Evolutionary conservation across 2,329 filamentous ascomycete genomes (phyloP).

Genomic region (Dothiorella sarmentorum): DNA sequence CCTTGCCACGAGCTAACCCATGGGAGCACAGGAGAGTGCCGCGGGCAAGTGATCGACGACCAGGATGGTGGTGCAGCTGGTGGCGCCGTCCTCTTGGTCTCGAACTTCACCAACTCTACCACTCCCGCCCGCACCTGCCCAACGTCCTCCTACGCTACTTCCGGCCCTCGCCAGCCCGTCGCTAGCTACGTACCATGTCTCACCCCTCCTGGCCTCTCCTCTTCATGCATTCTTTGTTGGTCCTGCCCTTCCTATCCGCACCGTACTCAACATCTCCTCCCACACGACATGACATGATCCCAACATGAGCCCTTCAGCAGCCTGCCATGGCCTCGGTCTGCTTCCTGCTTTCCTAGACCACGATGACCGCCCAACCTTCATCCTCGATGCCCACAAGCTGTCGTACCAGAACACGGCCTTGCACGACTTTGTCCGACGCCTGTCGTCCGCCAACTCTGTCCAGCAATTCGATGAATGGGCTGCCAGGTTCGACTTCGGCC

Average conservation of each 20-base stretch:
- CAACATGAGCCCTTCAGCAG: too few relatives aligned
- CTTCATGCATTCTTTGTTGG: not conserved
- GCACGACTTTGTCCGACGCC: not conserved
- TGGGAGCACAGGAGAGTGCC: too few relatives aligned
- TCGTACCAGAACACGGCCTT: constrained; percentile 6
- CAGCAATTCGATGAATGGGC: not conserved
- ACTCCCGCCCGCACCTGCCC: not conserved
- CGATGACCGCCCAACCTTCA: constrained; percentile 11
- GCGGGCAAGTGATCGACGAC: not conserved
- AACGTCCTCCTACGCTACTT: not conserved
- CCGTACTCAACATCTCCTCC: not conserved
- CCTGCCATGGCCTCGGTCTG: not conserved
- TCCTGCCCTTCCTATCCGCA: not conserved
- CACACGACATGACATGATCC: not conserved
- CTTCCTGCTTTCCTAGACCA: constrained; percentile 9
- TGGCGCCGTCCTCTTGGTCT: too few relatives aligned
- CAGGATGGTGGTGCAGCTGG: not conserved
- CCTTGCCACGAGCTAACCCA: too few relatives aligned
- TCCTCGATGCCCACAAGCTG: constrained; percentile 8
- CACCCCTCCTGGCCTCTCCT: not conserved
- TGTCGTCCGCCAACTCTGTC: not conserved
- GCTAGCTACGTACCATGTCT: not conserved
- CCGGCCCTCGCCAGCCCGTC: not conserved
- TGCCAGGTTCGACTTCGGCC: too few relatives aligned
- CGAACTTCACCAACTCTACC: not conserved